Base-by-base conservation (phyloP, 2,329 filamentous ascomycete genomes). In the Fusarium tanahbumbuense region DNA sequence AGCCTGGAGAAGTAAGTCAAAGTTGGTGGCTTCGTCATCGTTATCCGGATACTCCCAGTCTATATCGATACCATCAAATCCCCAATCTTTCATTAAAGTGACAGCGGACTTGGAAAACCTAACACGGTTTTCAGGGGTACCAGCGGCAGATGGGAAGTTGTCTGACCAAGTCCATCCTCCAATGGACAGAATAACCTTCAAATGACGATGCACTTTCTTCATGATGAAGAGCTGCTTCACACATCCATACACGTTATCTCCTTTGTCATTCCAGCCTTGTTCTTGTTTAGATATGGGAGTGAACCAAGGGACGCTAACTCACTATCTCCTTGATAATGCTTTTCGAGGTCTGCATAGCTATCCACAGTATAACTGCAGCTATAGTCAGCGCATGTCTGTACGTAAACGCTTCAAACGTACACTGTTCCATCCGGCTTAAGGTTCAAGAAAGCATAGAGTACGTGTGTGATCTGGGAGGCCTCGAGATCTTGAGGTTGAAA, bases 371-470 rank as follows among this genome's bases (percentile, higher is more conserved):
- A 87, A 12, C 86, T 87, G 20, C 30, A 16, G 12, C 25, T 25
- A 16, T 42, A 5, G 10, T 73, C 30, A 73, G 56, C 18, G 32
- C 15, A 6, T 10, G 27, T 27, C 32, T 5, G 5, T 9, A 3
- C 11, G 6, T 20, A 16, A 18, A 18, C 22, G 4, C 13, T 18
- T 15, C 3, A 16, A 9, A 78, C 84, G 76, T 85, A 91, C 80
- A 95, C 91, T 73, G 92, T 91, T 34, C 94, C 94, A 56, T 91
- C 87, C 1, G 87, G 78, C 11, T 84, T 83, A 20, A 97, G 79
- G 76, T 97, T 94, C 74, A 93, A 91, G 79, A 97, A 97, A 4
- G 93, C 87, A 75, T 88, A 97, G 4, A 97, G 84, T 3, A 97
- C 84, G 73, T 96, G 92, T 1, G 91, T 95, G 54, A 97, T 81